Percentiles rank a stretch among this genome's conserved stretches.
phyloP scores from a whole-genome alignment of 768 basidiomycete species.

The Phylloporus sp. region DNA sequence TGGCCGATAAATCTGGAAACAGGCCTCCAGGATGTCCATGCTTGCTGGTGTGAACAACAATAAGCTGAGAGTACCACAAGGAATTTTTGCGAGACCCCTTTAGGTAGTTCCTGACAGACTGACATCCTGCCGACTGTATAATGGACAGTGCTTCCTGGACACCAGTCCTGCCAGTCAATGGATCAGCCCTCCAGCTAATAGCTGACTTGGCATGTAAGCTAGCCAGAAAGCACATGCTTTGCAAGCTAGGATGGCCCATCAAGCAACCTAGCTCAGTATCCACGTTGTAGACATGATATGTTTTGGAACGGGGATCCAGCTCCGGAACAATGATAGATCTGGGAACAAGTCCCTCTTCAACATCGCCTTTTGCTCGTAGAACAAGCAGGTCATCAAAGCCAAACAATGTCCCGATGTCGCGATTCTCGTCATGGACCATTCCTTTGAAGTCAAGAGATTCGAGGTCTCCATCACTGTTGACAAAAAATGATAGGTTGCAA shows the following conservation, averaged over 20 bases:
- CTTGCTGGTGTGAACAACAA: too few relatives aligned
- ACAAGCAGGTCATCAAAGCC: not conserved
- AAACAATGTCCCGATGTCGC: not conserved
- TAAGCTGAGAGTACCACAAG: too few relatives aligned
- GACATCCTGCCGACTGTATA: not conserved
- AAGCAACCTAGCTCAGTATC: too few relatives aligned
- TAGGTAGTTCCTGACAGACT: too few relatives aligned
- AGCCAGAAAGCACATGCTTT: not conserved
- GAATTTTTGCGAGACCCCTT: too few relatives aligned
- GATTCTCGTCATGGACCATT: not conserved
- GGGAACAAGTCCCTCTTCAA: not conserved
- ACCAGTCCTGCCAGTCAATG: not conserved
- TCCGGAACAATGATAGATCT: not conserved
- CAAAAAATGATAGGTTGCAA: not conserved
- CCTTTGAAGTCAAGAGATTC: not conserved
- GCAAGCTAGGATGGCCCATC: not conserved
- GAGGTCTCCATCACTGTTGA: not conserved
- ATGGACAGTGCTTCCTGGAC: not conserved
- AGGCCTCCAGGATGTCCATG: too few relatives aligned
- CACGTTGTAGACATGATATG: too few relatives aligned
- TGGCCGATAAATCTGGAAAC: too few relatives aligned
- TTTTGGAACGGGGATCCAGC: too few relatives aligned
- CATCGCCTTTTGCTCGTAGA: not conserved
- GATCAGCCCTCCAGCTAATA: not conserved
- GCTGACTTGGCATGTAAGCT: not conserved